Percentiles rank a stretch among this genome's conserved stretches.
Conservation (phyloP, 768 basidiomycete species). For the Inosperma sp. region DNA sequence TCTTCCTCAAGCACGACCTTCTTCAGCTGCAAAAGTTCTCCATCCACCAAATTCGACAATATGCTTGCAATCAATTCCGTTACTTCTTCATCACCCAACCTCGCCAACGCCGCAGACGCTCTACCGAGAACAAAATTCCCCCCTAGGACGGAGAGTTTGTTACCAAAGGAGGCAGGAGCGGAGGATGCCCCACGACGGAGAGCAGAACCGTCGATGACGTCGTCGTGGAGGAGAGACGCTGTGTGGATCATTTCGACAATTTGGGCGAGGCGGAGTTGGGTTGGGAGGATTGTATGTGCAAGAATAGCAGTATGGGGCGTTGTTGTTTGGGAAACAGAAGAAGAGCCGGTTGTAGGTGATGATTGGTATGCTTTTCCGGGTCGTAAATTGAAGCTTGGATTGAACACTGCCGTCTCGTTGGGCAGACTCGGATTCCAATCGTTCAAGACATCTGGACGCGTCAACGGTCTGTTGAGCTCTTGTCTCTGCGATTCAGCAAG, state of each 20-base stretch:
- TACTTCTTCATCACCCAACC: slow-evolving; percentile 78
- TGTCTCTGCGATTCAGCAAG: slow-evolving; percentile 49
- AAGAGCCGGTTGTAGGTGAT: slow-evolving; percentile 8
- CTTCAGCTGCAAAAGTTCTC: slow-evolving; percentile 84
- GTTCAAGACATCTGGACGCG: slow-evolving; percentile 71
- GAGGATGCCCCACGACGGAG: slow-evolving; percentile 74
- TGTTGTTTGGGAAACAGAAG: not conserved
- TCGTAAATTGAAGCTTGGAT: slow-evolving; percentile 37
- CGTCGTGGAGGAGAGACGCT: slow-evolving; percentile 92
- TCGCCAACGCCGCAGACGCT: slow-evolving; percentile 72
- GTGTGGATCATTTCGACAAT: slow-evolving; percentile 98
- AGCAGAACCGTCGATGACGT: slow-evolving; percentile 83
- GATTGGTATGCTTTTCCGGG: slow-evolving; percentile 20
- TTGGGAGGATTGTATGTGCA: slow-evolving; percentile 55
- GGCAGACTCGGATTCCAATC: slow-evolving; percentile 86
- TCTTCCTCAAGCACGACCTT: slow-evolving; percentile 42
- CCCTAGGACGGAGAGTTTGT: slow-evolving; percentile 81
- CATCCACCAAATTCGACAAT: slow-evolving; percentile 87
- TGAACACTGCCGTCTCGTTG: slow-evolving; percentile 53
- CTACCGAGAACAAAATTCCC: slow-evolving; percentile 91
- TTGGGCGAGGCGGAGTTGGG: slow-evolving; percentile 86
- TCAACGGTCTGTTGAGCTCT: slow-evolving; percentile 67
- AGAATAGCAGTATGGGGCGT: not conserved
- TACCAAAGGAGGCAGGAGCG: slow-evolving; percentile 79
- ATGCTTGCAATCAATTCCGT: slow-evolving; percentile 86